These are phyloP conservation scores for Cystobasidium onofrii DNA, from an alignment of 768 basidiomycete species.

Conservation along the genomic window DNA sequence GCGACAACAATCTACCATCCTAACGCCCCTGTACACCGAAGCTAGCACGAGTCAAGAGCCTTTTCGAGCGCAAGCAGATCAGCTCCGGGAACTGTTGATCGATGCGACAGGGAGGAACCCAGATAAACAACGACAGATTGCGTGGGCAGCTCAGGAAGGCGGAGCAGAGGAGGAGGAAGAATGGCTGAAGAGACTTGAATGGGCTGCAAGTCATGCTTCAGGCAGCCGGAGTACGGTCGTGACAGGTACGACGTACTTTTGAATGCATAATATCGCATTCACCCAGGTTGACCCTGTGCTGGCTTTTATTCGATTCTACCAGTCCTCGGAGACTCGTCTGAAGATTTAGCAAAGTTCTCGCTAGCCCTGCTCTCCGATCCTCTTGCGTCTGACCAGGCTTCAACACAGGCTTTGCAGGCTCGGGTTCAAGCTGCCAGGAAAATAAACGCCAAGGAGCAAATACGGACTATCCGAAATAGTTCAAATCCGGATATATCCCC, in stretches of 20 bases:
- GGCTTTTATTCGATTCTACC: background rate
- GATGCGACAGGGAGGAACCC: background rate
- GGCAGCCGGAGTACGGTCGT: background rate
- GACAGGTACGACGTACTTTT: background rate
- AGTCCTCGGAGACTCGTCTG: background rate
- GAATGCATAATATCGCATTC: background rate
- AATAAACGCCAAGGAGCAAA: background rate
- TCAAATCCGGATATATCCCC: background rate
- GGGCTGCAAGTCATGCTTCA: background rate
- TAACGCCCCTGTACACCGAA: background rate
- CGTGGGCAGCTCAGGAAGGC: background rate
- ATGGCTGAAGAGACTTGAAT: constrained; percentile 14
- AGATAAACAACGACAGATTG: constrained; percentile 9
- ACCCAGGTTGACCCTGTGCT: background rate
- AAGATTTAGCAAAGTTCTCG: background rate
- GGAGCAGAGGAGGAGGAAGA: constrained; percentile 21
- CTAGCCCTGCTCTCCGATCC: constrained; percentile 2
- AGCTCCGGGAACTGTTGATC: constrained; percentile 3
- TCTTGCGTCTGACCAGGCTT: background rate
- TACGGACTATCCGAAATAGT: background rate
- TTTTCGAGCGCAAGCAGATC: background rate
- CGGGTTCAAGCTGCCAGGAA: background rate
- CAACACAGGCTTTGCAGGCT: background rate
- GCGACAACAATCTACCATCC: background rate
- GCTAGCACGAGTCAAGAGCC: background rate